A percentile compares a stretch with the other conserved stretches of the same genome.
Conservation (phyloP, 371 early-diverging fungal genomes). For the Basidiobolus meristosporus region DNA sequence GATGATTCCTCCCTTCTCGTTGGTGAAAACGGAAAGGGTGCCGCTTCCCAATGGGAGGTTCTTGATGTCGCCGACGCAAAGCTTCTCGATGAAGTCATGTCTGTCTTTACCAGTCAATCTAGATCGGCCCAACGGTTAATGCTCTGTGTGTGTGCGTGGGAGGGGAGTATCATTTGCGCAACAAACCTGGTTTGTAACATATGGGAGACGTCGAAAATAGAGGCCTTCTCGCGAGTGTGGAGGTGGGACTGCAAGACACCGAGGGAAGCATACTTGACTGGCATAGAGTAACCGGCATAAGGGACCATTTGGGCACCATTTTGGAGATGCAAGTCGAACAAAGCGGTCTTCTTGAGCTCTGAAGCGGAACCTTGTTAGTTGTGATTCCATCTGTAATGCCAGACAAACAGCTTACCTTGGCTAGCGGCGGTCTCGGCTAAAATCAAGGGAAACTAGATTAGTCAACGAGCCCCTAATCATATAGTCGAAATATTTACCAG, state of each 20-base stretch:
- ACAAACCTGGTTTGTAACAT: conserved; percentile 89
- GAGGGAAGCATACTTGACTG: conserved; percentile 67
- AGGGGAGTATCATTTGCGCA: too few species aligned
- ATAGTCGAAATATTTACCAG: too few species aligned
- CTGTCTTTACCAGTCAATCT: conserved; percentile 79
- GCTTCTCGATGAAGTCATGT: conserved; percentile 66
- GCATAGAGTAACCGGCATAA: conserved; percentile 95
- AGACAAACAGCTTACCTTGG: too few species aligned
- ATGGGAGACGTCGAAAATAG: conserved; percentile 94
- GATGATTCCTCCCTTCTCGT: conserved; percentile 89
- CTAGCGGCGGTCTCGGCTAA: too few species aligned
- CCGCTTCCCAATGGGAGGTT: conserved; percentile 59
- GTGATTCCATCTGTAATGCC: too few species aligned
- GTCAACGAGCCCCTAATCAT: too few species aligned
- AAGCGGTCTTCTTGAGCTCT: too few species aligned
- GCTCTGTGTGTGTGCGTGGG: too few species aligned
- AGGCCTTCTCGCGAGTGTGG: conserved; percentile 80
- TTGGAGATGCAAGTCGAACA: conserved; percentile 80
- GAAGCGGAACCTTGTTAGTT: too few species aligned
- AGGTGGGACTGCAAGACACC: conserved; percentile 77
- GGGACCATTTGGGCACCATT: conserved; percentile 87
- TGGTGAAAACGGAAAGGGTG: conserved; percentile 87
- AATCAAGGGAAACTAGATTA: too few species aligned
- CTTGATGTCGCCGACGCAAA: conserved; percentile 75
- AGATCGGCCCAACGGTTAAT: too few species aligned